Base-by-base conservation (phyloP, 139 green algal genomes). In the Volvox africanus region DNA sequence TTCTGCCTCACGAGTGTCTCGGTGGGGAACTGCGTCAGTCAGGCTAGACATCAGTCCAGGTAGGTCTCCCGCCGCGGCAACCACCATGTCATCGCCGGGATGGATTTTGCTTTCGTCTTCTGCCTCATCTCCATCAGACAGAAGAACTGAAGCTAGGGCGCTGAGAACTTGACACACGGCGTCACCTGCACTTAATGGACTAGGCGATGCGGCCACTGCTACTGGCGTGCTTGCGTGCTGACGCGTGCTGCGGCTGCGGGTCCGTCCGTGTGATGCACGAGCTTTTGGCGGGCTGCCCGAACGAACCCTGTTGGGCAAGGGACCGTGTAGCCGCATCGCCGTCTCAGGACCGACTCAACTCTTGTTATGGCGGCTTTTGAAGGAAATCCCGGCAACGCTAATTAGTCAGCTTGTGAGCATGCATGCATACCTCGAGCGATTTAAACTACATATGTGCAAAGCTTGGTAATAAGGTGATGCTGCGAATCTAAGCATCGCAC, bases 61-160 rank as follows among this genome's bases (percentile, higher is more conserved):
- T 55, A 55, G 44, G 44, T 55, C 11, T 12, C 24, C 67, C 67
- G 36, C 32, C 30, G 24, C 33, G 21, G 76, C 30, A 61, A 62
- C 33, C 16, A 26, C 33, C 76, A 19, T 36, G 1, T 82, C 33
- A 14, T 84, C 35, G 19, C 36, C 37, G 36, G n/a, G 37, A 18
- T 84, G 9, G 1, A 33, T 35, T 1, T 33, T 26, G 36, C 16
- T 21, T 19, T 84, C 78, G 3, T 76, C 84, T 1, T 82, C 68
- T 0, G 44, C 37, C 5, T 65, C 44, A 2, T 61, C 85, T 0
- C 44, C 85, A 2, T 90, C 87, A 0, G 76, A 86, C 32, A 91
- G 14, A 32, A 91, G 55, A 61, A 79, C 61, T 2, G 61, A 79
- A 0, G 76, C 87, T 18, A 91, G 87, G 20, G 76, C 76, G 32